Conservation (phyloP, 1,284 basidiomycete species). For the Leucoagaricus sp. region DNA sequence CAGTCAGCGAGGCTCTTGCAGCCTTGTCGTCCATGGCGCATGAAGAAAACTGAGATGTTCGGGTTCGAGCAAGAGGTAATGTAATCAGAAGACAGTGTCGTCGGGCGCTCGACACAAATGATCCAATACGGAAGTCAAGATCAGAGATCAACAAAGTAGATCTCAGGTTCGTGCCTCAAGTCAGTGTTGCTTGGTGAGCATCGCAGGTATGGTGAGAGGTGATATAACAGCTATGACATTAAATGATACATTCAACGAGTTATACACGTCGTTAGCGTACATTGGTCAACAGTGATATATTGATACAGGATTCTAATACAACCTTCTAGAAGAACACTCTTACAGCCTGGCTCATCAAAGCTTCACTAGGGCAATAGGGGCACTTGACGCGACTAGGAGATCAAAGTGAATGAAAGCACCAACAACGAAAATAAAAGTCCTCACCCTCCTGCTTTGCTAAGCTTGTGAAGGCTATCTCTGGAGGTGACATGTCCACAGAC, state of each 20-base stretch:
- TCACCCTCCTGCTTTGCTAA: conserved; percentile 86
- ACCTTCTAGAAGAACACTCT: conserved; percentile 68
- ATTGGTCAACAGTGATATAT: not conserved
- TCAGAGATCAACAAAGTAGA: not conserved
- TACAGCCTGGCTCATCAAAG: conserved; percentile 56
- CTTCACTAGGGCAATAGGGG: conserved; percentile 87
- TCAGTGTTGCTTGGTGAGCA: not conserved
- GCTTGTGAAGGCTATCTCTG: conserved; percentile 83
- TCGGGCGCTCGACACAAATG: not conserved
- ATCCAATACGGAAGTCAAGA: conserved; percentile 5
- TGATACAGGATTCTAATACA: not conserved
- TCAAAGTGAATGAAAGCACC: conserved; percentile 12
- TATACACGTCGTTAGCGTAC: too few relatives aligned
- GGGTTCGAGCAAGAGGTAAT: not conserved
- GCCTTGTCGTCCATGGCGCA: conserved; percentile 1
- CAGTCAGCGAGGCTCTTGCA: conserved; percentile 8
- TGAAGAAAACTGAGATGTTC: too few relatives aligned
- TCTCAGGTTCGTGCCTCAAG: not conserved
- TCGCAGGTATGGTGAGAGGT: not conserved
- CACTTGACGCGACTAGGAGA: conserved; percentile 76
- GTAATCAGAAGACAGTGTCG: not conserved
- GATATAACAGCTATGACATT: not conserved
- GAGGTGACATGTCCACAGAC: conserved; percentile 93
- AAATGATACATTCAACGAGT: not conserved
- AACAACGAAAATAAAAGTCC: conserved; percentile 33